phyloP scores from a whole-genome alignment of 352 stramenopile genomes.

The Globisporangium megalacanthum region DNA sequence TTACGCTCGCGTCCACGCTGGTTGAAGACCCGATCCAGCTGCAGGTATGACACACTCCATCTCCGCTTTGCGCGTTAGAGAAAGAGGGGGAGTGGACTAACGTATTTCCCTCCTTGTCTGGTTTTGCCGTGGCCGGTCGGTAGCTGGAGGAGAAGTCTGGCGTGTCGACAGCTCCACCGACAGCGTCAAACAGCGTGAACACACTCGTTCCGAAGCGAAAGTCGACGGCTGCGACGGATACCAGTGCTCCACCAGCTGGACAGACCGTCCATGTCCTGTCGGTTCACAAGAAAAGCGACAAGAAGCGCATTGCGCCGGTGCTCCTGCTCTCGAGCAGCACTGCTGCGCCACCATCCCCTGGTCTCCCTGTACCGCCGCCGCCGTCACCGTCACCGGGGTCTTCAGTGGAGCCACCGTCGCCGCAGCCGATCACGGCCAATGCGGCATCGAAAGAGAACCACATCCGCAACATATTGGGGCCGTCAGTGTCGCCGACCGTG shows the following conservation, averaged over 20 bases:
- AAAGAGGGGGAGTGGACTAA: not conserved
- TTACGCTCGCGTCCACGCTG: conserved; percentile 73
- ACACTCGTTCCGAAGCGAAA: conserved; percentile 72
- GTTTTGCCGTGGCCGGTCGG: not conserved
- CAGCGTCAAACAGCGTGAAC: conserved; percentile 19
- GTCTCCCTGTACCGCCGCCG: conserved; percentile 1
- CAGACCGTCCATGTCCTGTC: conserved; percentile 30
- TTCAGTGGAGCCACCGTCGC: not conserved
- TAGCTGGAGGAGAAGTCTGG: conserved; percentile 66
- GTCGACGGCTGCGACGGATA: conserved; percentile 6
- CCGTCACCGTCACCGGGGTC: not conserved
- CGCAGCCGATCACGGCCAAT: conserved; percentile 19
- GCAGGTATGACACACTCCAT: conserved; percentile 26
- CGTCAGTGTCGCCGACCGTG: conserved; percentile 44
- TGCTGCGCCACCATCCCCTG: not conserved
- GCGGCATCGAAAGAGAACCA: conserved; percentile 68
- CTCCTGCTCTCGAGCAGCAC: conserved; percentile 23
- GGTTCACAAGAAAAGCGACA: conserved; percentile 43
- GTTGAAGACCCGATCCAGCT: conserved; percentile 79
- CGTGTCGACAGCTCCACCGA: not conserved
- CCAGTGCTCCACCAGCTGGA: conserved; percentile 2
- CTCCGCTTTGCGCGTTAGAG: no score
- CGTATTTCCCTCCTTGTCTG: not conserved
- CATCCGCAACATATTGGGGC: conserved; percentile 72
- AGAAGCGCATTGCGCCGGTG: conserved; percentile 60